These are phyloP conservation scores for Dictyophora rubrovolvata DNA, from an alignment of 768 basidiomycete species.

Conservation along the genomic window DNA sequence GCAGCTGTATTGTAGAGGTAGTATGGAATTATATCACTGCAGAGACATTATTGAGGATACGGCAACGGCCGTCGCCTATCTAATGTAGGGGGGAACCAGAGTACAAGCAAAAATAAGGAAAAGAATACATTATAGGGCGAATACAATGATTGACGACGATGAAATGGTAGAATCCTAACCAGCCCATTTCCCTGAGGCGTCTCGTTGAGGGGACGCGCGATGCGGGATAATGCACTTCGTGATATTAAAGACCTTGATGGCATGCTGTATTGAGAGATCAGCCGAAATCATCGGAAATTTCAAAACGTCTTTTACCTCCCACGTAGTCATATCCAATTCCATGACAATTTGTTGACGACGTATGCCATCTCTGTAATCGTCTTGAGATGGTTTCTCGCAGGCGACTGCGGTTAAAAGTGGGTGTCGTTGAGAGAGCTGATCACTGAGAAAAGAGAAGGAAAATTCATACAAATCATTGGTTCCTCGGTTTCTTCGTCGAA, in stretches of 20 bases:
- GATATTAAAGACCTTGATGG: constrained; percentile 82
- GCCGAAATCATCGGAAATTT: not conserved
- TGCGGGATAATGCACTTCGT: constrained; percentile 65
- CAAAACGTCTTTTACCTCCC: constrained; percentile 48
- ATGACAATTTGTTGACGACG: constrained; percentile 79
- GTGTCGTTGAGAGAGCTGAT: not conserved
- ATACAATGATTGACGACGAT: not conserved
- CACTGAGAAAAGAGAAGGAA: not conserved
- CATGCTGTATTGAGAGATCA: constrained; percentile 40
- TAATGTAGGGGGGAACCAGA: too few relatives aligned
- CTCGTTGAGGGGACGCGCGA: constrained; percentile 47
- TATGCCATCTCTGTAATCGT: constrained; percentile 54
- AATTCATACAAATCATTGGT: constrained; percentile 59
- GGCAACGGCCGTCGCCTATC: too few relatives aligned
- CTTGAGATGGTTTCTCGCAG: constrained; percentile 52
- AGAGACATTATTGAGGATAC: too few relatives aligned
- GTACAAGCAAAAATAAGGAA: too few relatives aligned
- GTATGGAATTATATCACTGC: too few relatives aligned
- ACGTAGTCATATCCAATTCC: constrained; percentile 84
- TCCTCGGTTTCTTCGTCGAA: constrained; percentile 51
- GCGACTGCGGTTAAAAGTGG: constrained; percentile 31
- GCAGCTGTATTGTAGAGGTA: too few relatives aligned
- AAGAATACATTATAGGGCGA: too few relatives aligned
- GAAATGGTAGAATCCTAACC: constrained; percentile 32
- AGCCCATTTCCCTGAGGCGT: constrained; percentile 62